phyloP scores from a whole-genome alignment of 345 rosid genomes.

The Leavenworthia alabamica region DNA sequence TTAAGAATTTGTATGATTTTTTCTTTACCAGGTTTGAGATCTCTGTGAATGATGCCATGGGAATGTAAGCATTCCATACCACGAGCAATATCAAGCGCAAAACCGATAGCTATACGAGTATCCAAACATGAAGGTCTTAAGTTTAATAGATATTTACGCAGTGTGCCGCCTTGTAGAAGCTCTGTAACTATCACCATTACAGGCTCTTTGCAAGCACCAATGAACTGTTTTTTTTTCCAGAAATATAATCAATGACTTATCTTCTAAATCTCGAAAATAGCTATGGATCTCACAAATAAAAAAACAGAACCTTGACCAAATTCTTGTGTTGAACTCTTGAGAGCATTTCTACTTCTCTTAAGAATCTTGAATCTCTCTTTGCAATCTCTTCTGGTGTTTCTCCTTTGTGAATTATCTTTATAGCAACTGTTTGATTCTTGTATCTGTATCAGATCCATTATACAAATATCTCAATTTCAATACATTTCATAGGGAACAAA shows the following conservation, averaged over 20 bases:
- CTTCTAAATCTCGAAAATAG: background rate
- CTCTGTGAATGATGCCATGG: constrained; percentile 94
- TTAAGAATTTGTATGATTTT: background rate
- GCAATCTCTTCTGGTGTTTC: constrained; percentile 76
- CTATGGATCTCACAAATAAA: background rate
- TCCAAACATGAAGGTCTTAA: constrained; percentile 80
- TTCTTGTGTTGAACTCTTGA: constrained; percentile 90
- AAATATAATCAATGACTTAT: background rate
- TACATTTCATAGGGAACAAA: background rate
- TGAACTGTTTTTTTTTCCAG: constrained; percentile 47
- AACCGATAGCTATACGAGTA: constrained; percentile 59
- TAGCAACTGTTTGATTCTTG: constrained; percentile 84
- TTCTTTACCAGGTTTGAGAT: constrained; percentile 84
- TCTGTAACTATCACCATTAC: constrained; percentile 94
- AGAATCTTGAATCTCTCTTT: constrained; percentile 74
- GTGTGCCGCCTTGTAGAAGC: constrained; percentile 75
- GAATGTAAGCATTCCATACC: constrained; percentile 97
- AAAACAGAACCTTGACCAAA: constrained; percentile 63
- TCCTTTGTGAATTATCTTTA: constrained; percentile 76
- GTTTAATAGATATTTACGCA: constrained; percentile 76
- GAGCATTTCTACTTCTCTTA: constrained; percentile 85
- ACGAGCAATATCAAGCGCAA: constrained; percentile 87
- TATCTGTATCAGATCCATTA: constrained; percentile 41
- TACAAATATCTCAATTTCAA: background rate
- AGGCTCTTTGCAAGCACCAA: constrained; percentile 95